A percentile compares a stretch with the other conserved stretches of the same genome.
Evolutionary conservation across 352 stramenopile species (phyloP).

Genomic region (Globisporangium megalacanthum): DNA sequence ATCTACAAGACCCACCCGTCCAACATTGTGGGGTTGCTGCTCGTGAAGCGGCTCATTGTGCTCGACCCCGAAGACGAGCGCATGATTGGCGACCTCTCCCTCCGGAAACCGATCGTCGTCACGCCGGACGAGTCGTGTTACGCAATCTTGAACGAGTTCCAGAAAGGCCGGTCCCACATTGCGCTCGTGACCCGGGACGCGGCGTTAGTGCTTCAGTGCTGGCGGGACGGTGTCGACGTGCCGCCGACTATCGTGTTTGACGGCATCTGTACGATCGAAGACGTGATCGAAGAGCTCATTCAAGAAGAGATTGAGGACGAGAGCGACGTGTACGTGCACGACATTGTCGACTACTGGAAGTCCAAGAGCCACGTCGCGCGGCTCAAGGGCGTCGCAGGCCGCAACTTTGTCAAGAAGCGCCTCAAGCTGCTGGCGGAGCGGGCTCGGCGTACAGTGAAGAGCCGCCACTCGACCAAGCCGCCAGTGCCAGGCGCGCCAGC

Average conservation of each 20-base stretch:
- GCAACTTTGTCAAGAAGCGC: slow-evolving; percentile 41
- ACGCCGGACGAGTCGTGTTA: slow-evolving; percentile 79
- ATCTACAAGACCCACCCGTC: slow-evolving; percentile 71
- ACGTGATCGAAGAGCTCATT: slow-evolving; percentile 88
- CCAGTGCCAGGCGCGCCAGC: neutral
- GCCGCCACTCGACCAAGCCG: slow-evolving; percentile 14
- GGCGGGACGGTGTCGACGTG: slow-evolving; percentile 40
- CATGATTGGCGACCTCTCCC: slow-evolving; percentile 47
- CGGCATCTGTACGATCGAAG: slow-evolving; percentile 89
- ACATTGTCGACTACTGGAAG: slow-evolving; percentile 55
- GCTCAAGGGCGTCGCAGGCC: slow-evolving; percentile 18
- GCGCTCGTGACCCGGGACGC: slow-evolving; percentile 68
- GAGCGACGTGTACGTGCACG: slow-evolving; percentile 61
- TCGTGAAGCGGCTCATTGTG: slow-evolving; percentile 89
- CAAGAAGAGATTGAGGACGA: slow-evolving; percentile 91
- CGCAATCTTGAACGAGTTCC: slow-evolving; percentile 88
- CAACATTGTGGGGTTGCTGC: slow-evolving; percentile 80
- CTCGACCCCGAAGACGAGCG: slow-evolving; percentile 75
- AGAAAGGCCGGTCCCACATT: slow-evolving; percentile 83
- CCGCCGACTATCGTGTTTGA: slow-evolving; percentile 49
- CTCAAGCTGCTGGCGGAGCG: slow-evolving; percentile 52
- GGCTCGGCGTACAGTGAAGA: slow-evolving; percentile 37
- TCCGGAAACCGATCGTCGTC: slow-evolving; percentile 81
- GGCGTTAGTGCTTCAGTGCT: slow-evolving; percentile 42
- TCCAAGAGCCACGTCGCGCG: slow-evolving; percentile 29